Percentiles rank a stretch among this genome's conserved stretches.
These are phyloP conservation scores for Ormosia semicastrata DNA, from an alignment of 306 rosid species.

Conservation along the genomic window DNA sequence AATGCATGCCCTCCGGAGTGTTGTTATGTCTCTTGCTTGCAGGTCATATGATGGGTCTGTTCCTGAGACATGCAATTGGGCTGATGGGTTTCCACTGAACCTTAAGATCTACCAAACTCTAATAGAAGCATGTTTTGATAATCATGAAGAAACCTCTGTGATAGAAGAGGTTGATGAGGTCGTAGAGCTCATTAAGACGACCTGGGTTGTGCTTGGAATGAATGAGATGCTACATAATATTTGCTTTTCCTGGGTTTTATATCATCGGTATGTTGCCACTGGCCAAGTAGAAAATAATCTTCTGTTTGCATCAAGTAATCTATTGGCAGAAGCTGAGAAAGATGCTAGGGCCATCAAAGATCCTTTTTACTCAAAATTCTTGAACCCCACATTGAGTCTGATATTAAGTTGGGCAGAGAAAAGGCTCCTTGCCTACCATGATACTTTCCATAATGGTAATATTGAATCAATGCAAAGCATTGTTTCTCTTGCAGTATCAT, in stretches of 20 bases:
- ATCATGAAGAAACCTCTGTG: slow-evolving; percentile 51
- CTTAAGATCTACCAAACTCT: slow-evolving; percentile 71
- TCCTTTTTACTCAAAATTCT: slow-evolving; percentile 41
- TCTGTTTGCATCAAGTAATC: slow-evolving; percentile 65
- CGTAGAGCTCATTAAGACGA: slow-evolving; percentile 74
- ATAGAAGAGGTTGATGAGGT: slow-evolving; percentile 86
- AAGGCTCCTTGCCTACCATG: slow-evolving; percentile 66
- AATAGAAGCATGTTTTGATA: slow-evolving; percentile 76
- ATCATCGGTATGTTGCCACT: slow-evolving; percentile 57
- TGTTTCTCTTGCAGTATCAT: slow-evolving; percentile 61
- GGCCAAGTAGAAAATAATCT: slow-evolving; percentile 71
- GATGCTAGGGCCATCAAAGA: slow-evolving; percentile 46
- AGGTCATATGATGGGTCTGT: slow-evolving; percentile 59
- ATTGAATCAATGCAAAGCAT: slow-evolving; percentile 62
- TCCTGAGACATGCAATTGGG: slow-evolving; percentile 72
- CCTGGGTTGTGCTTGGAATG: slow-evolving; percentile 73
- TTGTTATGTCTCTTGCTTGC: slow-evolving; percentile 65
- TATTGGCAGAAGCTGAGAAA: slow-evolving; percentile 64
- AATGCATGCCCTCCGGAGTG: slow-evolving; percentile 52
- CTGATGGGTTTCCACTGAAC: slow-evolving; percentile 81
- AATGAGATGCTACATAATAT: slow-evolving; percentile 74
- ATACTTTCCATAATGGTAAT: slow-evolving; percentile 52
- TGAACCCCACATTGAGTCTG: slow-evolving; percentile 48
- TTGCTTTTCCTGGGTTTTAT: slow-evolving; percentile 69
- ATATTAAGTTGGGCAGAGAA: slow-evolving; percentile 69